Conservation (phyloP, 139 green algal species). For the Limnomonas spitsbergensis region DNA sequence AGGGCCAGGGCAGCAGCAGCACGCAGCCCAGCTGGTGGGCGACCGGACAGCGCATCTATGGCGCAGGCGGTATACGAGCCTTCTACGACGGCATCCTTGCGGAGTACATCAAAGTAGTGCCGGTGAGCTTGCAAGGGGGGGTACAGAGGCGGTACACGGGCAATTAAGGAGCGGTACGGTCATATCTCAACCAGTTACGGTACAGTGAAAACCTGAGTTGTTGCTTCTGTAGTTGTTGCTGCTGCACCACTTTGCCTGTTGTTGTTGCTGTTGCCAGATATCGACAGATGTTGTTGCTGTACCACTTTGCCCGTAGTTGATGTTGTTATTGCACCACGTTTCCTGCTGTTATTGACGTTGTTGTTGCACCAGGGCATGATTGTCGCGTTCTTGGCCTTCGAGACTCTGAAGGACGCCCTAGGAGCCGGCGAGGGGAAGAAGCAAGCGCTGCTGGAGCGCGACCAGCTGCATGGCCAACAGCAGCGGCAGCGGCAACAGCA, state of each 20-base stretch:
- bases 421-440: neutral
- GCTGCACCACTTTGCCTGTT: too few relatives aligned
- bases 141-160: neutral
- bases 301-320: too few relatives aligned
- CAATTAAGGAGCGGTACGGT: too few relatives aligned
- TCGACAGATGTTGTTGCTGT: too few relatives aligned
- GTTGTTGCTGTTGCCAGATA: too few relatives aligned
- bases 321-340: too few relatives aligned
- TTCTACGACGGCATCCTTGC: slow-evolving; percentile 12
- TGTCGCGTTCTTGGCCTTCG: neutral
- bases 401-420: neutral
- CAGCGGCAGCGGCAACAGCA: too few relatives aligned
- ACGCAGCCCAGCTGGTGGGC: neutral
- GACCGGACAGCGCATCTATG: neutral
- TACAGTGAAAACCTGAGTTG: neutral
- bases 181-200: too few relatives aligned
- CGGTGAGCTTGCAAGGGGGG: slow-evolving; percentile 2
- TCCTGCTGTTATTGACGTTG: neutral
- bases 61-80: neutral
- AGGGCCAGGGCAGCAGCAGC: neutral
- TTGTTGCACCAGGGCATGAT: slow-evolving; percentile 15
- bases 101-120: slow-evolving; percentile 19
- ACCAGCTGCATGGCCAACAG: too few relatives aligned
- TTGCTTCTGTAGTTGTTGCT: neutral
- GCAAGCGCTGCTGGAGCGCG: neutral